A percentile compares a stretch with the other conserved stretches of the same genome.
Conservation (phyloP, 176 grass and related monocot species). For the Carex pumila region DNA sequence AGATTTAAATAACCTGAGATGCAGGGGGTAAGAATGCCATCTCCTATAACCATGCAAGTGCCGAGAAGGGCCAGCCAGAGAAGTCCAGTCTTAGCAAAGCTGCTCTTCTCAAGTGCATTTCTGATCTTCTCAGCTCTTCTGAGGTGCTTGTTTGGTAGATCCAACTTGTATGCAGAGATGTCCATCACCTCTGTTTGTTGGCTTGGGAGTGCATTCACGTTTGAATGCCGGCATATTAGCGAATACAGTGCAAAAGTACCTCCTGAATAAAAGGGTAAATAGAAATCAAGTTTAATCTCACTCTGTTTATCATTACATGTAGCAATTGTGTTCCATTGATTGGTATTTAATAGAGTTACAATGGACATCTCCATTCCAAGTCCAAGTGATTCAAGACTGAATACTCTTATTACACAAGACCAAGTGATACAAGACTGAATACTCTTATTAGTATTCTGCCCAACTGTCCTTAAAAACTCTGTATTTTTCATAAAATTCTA, state of each 20-base stretch:
- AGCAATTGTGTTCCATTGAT: not conserved
- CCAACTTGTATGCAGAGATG: slow-evolving; percentile 27
- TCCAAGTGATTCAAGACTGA: too few relatives aligned
- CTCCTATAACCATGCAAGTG: slow-evolving; percentile 38
- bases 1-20: slow-evolving; percentile 23
- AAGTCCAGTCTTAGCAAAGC: slow-evolving; percentile 20
- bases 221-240: slow-evolving; percentile 29
- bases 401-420: too few relatives aligned
- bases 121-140: slow-evolving; percentile 32
- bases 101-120: slow-evolving; percentile 25
- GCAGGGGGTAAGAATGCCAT: slow-evolving; percentile 37
- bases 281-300: not conserved
- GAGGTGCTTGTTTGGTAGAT: slow-evolving; percentile 17
- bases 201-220: slow-evolving; percentile 27
- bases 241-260: slow-evolving; percentile 37
- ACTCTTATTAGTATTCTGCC: too few relatives aligned
- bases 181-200: slow-evolving; percentile 27
- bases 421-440: too few relatives aligned
- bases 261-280: not conserved
- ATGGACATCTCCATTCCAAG: too few relatives aligned
- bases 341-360: too few relatives aligned
- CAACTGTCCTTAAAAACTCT: not conserved
- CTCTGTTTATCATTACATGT: not conserved
- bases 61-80: slow-evolving; percentile 32
- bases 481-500: not conserved